Base-by-base conservation (phyloP, 306 rosid species). In the Medicago lupulina region DNA sequence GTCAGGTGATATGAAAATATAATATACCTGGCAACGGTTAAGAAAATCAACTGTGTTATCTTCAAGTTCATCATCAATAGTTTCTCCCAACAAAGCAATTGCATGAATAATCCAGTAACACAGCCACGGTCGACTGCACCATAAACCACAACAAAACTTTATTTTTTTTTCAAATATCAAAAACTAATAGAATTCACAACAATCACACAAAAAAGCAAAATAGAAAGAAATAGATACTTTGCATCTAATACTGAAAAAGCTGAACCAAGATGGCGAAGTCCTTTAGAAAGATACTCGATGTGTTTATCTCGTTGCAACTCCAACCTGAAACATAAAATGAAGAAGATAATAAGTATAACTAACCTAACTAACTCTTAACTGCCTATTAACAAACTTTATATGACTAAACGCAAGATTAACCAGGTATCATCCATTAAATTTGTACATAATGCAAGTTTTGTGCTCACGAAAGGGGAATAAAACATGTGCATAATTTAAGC, bases 61-160 rank as follows among this genome's bases (percentile, higher is more conserved):
- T 74, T 90, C 85, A 67, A 92, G 61, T 25, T 88, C 92, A 10
- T 79, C 83, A 25, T 92, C 93, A 51, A 94, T 54, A 50, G 82
- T 78, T 75, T 88, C 93, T 53, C 90, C 97, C 38, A 94, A 82
- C 60, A 94, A 64, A 63, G 97, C 93, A 78, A 94, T 81, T 8
- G 98, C 85, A 76, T 94, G 98, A 49, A 90, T 74, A 70, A 90
- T 94, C 97, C 96, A 94, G 70, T 94, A 94, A 82, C 97, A 92
- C 16, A 94, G 78, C 98, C 98, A 94, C 12, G 98, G 96, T 54
- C 98, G 98, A 87, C 98, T 94, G 74, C 66, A 44, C 21, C 39
- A 13, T 7, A 43, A 7, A 66, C 16, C 79, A 75, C 67, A 68
- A 18, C 70, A 65, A 79, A 21, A 64, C 62, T 9, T 28, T 44